Conservation (phyloP, 1,284 basidiomycete genomes). For the Anthracocystis setariae region DNA sequence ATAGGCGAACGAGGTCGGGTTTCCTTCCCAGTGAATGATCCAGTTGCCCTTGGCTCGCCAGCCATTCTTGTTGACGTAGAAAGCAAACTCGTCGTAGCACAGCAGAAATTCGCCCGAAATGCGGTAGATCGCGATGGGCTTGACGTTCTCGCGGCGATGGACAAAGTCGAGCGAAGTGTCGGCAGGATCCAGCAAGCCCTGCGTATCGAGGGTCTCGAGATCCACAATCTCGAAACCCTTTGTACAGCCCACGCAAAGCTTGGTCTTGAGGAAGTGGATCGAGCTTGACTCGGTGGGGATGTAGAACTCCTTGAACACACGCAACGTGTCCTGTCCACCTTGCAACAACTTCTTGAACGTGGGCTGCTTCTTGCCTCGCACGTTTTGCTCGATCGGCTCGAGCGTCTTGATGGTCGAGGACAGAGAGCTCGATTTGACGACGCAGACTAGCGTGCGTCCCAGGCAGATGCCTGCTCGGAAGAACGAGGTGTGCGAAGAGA, state of each 20-base stretch:
- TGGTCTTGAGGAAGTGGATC: conserved; percentile 97
- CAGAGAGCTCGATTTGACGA: conserved; percentile 92
- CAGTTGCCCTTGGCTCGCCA: conserved; percentile 89
- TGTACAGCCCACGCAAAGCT: conserved; percentile 95
- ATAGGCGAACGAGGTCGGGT: conserved; percentile 90
- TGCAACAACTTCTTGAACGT: conserved; percentile 89
- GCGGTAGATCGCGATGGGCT: conserved; percentile 95
- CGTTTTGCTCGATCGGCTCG: conserved; percentile 91
- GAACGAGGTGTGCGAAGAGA: conserved; percentile 95
- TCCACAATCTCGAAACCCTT: conserved; percentile 99
- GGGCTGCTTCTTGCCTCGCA: conserved; percentile 80
- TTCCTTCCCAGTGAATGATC: conserved; percentile 97
- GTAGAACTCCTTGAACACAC: conserved; percentile 95
- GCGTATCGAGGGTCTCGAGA: conserved; percentile 94
- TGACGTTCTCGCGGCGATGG: conserved; percentile 84
- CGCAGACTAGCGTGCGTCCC: conserved; percentile 92
- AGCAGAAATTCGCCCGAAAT: conserved; percentile 96
- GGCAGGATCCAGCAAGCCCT: conserved; percentile 91
- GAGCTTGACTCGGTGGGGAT: conserved; percentile 97
- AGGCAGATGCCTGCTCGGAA: conserved; percentile 96
- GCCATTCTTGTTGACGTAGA: conserved; percentile 97
- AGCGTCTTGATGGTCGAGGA: conserved; percentile 98
- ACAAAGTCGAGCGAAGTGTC: conserved; percentile 94
- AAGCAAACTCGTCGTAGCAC: conserved; percentile 99
- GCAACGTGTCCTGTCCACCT: conserved; percentile 91